Evolutionary conservation across 1,284 basidiomycete genomes (phyloP).

Genomic region (Filobasidium uniguttulatum): DNA sequence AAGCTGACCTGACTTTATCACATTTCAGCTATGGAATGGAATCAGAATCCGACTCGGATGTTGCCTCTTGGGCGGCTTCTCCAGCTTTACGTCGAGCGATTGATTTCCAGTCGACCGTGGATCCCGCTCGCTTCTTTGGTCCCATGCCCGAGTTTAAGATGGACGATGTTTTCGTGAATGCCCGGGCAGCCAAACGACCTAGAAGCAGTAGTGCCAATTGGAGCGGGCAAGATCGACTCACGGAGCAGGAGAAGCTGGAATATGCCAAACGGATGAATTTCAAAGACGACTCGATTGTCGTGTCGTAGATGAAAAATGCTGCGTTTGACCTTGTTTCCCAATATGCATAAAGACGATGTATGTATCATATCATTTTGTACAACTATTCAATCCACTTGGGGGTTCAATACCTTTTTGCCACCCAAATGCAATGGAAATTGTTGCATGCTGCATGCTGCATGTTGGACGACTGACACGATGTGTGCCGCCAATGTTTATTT

Average conservation of each 20-base stretch:
- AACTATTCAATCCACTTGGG: too few species aligned
- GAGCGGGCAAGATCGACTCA: conserved; percentile 70
- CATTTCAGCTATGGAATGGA: conserved; percentile 41
- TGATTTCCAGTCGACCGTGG: conserved; percentile 61
- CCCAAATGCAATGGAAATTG: too few species aligned
- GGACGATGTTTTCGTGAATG: conserved; percentile 50
- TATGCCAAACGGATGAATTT: conserved; percentile 86
- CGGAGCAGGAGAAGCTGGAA: conserved; percentile 64
- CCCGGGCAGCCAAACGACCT: conserved; percentile 48
- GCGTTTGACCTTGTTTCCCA: too few species aligned
- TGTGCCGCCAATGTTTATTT: too few species aligned
- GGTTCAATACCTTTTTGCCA: too few species aligned
- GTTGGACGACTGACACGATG: too few species aligned
- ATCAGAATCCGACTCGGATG: conserved; percentile 83
- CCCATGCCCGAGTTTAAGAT: conserved; percentile 67
- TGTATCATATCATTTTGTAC: too few species aligned
- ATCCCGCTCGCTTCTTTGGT: conserved; percentile 87
- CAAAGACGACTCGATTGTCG: conserved; percentile 23
- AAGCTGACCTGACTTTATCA: not conserved
- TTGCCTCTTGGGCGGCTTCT: conserved; percentile 77
- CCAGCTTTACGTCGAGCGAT: conserved; percentile 66
- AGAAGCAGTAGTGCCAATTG: conserved; percentile 88
- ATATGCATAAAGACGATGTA: too few species aligned
- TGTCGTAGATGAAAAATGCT: too few species aligned
- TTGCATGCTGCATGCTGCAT: too few species aligned